Base-by-base conservation (phyloP, 129 eudicot species). In the Tanacetum coccineum region DNA sequence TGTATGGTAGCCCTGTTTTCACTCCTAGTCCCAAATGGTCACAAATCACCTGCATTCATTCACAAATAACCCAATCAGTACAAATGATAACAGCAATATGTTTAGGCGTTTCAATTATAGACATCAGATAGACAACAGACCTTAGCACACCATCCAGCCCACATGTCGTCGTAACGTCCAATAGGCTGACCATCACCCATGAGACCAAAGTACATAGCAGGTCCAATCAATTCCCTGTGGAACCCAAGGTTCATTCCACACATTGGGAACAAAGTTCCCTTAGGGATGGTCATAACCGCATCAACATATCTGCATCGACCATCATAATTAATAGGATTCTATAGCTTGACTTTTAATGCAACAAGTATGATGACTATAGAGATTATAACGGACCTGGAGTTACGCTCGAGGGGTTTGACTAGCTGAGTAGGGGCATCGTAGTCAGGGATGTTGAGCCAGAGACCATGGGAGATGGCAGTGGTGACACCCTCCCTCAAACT, bases 361-460 rank as follows among this genome's bases (percentile, higher is more conserved):
- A 25, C 19, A 51, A 4, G 64, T 21, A 21, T 73, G 46, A 52
- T 18, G n/a, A 22, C 0, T 1, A 40, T 14, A 25, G 20, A 47
- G 4, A 22, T 22, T 20, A 59, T 59, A 2, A 28, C 54, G 1
- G 20, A 80, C 88, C 93, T 83, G 20, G 81, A 74, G 80, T 87
- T 87, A 51, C 94, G 81, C 74, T 87, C 94, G 6, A 57, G 84
- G 25, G 94, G 89, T 67, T 87, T 87, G 70, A 87, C 94, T n/a
- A 85, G 87, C 77, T 85, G 91, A 11, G 91, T 85, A 0, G 87
- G 91, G 20, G 91, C 91, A 56, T 87, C 89, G 28, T 87, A 87
- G 64, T 87, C 94, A 8, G 94, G 94, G 73, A 87, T 87, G 86
- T 87, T 87, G 69, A 87, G 88, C 94, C 94, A 87, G 67, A 87